phyloP scores from a whole-genome alignment of 257 asterid genomes.

The Craterostigma plantagineum region DNA sequence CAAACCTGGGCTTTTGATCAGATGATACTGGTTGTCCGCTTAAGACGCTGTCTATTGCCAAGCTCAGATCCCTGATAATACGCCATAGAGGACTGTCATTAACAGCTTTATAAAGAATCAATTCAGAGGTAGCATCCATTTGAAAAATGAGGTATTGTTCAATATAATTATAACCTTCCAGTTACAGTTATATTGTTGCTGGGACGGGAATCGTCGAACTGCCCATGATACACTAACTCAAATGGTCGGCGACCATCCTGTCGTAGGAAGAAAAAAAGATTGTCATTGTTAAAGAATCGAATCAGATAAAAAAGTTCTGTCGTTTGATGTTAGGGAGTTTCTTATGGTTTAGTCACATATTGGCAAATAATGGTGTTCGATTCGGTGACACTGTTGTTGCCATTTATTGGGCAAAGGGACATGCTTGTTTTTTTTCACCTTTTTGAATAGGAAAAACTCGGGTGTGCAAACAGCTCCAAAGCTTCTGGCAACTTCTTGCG shows the following conservation, averaged over 20 bases:
- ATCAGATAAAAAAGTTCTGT: conserved; percentile 1
- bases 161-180: conserved; percentile 66
- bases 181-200: conserved; percentile 40
- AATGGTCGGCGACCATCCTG: conserved; percentile 94
- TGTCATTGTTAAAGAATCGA: conserved; percentile 1
- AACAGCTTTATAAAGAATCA: not conserved
- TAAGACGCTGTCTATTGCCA: conserved; percentile 65
- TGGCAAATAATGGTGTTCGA: no score
- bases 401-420: not conserved
- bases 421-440: conserved; percentile 22
- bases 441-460: conserved; percentile 76
- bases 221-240: conserved; percentile 90
- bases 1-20: conserved; percentile 63
- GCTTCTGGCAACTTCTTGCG: conserved; percentile 73
- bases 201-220: conserved; percentile 86
- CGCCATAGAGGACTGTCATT: not conserved
- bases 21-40: conserved; percentile 62
- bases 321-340: no score
- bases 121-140: not conserved
- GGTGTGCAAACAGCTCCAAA: conserved; percentile 96
- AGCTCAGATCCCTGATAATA: conserved; percentile 54
- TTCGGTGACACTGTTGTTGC: no score
- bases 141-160: conserved; percentile 6
- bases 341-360: no score
- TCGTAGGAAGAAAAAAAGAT: not conserved